Evolutionary conservation across 1,284 basidiomycete species (phyloP).

Genomic region (Erythrobasidium hasegawianum): DNA sequence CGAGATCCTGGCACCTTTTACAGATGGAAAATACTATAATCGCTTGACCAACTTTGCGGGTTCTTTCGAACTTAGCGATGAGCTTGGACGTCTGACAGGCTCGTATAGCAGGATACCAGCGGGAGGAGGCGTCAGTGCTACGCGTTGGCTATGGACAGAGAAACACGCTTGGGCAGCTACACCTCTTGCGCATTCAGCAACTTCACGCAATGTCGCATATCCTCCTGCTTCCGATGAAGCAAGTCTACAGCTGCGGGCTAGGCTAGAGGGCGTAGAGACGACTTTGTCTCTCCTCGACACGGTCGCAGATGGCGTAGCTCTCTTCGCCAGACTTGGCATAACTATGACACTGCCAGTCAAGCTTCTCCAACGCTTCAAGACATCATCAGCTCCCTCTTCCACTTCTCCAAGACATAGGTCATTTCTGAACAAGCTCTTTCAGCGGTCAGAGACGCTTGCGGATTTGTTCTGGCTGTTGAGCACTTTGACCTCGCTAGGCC

Average conservation of each 20-base stretch:
- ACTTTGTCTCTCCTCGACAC: constrained; percentile 30
- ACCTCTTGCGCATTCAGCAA: neutral
- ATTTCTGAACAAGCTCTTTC: constrained; percentile 12
- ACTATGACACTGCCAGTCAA: constrained; percentile 29
- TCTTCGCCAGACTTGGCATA: constrained; percentile 25
- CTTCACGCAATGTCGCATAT: neutral
- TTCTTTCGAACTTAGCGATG: constrained; percentile 7
- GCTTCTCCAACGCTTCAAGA: neutral
- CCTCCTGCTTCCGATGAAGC: constrained; percentile 29
- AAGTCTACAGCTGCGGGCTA: constrained; percentile 9
- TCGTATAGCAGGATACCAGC: neutral
- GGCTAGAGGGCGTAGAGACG: constrained; percentile 27
- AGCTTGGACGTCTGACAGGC: neutral
- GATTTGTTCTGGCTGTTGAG: constrained; percentile 27
- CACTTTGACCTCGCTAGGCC: constrained; percentile 3
- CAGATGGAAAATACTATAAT: constrained; percentile 2
- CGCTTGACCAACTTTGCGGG: constrained; percentile 17
- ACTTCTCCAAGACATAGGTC: neutral
- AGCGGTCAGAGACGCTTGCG: constrained; percentile 19
- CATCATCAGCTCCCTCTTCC: neutral
- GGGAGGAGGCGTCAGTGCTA: constrained; percentile 1
- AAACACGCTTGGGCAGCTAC: constrained; percentile 28
- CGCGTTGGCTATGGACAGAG: constrained; percentile 27
- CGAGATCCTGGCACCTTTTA: constrained; percentile 24
- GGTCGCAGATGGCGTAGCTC: constrained; percentile 23